Percentiles rank a stretch among this genome's conserved stretches.
These are phyloP conservation scores for Leavenworthia alabamica DNA, from an alignment of 345 rosid species.

Conservation along the genomic window DNA sequence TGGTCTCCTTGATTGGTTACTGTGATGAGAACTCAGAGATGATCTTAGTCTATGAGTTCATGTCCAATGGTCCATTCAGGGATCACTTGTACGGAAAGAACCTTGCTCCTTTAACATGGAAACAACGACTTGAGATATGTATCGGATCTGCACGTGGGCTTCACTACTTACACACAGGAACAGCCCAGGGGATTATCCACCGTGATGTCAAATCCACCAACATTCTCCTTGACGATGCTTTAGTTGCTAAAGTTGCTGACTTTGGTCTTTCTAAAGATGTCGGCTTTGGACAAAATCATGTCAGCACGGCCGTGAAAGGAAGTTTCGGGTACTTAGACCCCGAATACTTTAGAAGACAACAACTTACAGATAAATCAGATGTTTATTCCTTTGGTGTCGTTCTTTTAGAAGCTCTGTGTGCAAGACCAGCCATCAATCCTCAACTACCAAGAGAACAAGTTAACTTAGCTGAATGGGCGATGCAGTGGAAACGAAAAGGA, in stretches of 20 bases:
- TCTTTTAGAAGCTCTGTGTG: constrained; percentile 52
- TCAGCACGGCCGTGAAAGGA: constrained; percentile 44
- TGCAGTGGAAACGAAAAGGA: constrained; percentile 47
- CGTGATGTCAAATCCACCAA: constrained; percentile 82
- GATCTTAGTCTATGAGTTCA: constrained; percentile 79
- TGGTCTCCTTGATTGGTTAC: constrained; percentile 75
- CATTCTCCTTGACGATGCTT: constrained; percentile 65
- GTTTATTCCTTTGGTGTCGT: constrained; percentile 71
- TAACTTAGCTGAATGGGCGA: constrained; percentile 66
- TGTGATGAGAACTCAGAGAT: constrained; percentile 73
- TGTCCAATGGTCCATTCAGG: constrained; percentile 73
- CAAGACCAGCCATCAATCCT: constrained; percentile 64
- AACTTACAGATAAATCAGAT: constrained; percentile 55
- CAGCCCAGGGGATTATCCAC: constrained; percentile 85
- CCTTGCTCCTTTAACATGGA: constrained; percentile 61
- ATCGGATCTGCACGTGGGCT: constrained; percentile 80
- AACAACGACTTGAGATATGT: constrained; percentile 66
- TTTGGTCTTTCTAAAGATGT: constrained; percentile 79
- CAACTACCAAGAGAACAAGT: constrained; percentile 61
- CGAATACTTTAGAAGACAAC: constrained; percentile 61
- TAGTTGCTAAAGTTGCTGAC: constrained; percentile 78
- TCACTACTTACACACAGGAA: constrained; percentile 78
- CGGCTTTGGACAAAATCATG: constrained; percentile 65
- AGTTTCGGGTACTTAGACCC: constrained; percentile 61
- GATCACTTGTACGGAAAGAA: constrained; percentile 72